These are phyloP conservation scores for Arctostaphylos glauca DNA, from an alignment of 148 eudicot genomes.

Conservation along the genomic window DNA sequence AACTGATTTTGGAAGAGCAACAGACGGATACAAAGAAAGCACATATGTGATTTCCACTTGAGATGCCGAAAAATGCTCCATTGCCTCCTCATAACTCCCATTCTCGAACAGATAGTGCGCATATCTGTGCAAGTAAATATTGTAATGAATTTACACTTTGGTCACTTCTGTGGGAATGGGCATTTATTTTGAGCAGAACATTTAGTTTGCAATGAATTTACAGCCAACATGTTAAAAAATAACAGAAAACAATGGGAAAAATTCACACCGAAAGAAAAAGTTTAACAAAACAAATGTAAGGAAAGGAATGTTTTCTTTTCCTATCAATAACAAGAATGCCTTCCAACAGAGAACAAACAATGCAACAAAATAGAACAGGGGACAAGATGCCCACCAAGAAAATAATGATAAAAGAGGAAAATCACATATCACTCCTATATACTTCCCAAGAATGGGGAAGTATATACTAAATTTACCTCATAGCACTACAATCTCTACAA, in stretches of 20 bases:
- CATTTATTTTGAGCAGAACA: neutral
- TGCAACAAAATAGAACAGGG: neutral
- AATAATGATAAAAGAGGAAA: neutral
- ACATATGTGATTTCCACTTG: constrained; percentile 93
- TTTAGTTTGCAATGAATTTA: constrained; percentile 11
- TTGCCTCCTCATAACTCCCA: constrained; percentile 95
- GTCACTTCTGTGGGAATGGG: too few species aligned
- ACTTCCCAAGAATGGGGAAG: neutral
- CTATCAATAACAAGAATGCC: neutral
- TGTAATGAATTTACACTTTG: too few species aligned
- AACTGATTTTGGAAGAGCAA: constrained; percentile 72
- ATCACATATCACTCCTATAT: neutral
- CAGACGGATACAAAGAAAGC: constrained; percentile 85
- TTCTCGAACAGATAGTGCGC: constrained; percentile 94
- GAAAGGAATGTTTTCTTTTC: neutral
- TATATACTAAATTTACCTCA: neutral
- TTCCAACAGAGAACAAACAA: neutral
- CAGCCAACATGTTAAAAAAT: neutral
- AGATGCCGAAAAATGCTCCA: constrained; percentile 94
- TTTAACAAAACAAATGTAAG: neutral
- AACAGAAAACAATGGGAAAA: neutral
- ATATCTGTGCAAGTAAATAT: constrained; percentile 49
- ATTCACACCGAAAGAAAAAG: neutral
- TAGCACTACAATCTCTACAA: neutral
- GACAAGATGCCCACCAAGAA: neutral